Conservation (phyloP, 208 protist genomes). For the Phytomonas sp. region DNA sequence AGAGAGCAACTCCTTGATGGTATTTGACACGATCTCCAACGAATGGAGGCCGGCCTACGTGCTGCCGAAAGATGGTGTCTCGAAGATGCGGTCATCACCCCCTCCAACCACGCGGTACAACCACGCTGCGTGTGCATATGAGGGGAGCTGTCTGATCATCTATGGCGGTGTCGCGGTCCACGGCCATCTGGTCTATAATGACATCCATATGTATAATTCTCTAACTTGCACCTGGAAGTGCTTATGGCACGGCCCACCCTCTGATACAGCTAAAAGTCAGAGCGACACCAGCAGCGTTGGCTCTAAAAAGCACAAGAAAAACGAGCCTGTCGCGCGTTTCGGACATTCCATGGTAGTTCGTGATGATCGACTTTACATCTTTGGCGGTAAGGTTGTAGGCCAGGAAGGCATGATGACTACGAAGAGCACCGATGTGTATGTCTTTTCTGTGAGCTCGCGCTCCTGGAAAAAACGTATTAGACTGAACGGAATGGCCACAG, state of each 20-base stretch:
- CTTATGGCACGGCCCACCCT: slow-evolving; percentile 31
- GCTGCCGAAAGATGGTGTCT: not conserved
- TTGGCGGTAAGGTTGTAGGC: slow-evolving; percentile 46
- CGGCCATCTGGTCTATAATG: slow-evolving; percentile 29
- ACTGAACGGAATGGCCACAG: not conserved
- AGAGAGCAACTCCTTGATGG: slow-evolving; percentile 37
- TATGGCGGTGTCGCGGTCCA: slow-evolving; percentile 41
- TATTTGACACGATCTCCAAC: slow-evolving; percentile 50
- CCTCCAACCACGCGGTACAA: slow-evolving; percentile 41
- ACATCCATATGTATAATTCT: slow-evolving; percentile 60
- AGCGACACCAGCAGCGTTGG: not conserved
- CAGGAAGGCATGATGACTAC: slow-evolving; percentile 8
- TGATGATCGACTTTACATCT: slow-evolving; percentile 67
- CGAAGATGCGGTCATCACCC: slow-evolving; percentile 1
- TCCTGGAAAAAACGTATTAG: not conserved
- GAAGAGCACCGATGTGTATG: not conserved
- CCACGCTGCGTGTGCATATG: slow-evolving; percentile 64
- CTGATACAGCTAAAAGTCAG: slow-evolving; percentile 8
- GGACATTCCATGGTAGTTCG: slow-evolving; percentile 67
- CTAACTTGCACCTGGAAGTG: slow-evolving; percentile 50
- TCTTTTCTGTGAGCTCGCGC: not conserved
- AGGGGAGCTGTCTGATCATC: slow-evolving; percentile 58
- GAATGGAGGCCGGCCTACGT: slow-evolving; percentile 62
- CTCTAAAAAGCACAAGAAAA: slow-evolving; percentile 22
- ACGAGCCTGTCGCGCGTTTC: slow-evolving; percentile 55